Conservation (phyloP, 208 protist species). For the Histomonas meleagridis region DNA sequence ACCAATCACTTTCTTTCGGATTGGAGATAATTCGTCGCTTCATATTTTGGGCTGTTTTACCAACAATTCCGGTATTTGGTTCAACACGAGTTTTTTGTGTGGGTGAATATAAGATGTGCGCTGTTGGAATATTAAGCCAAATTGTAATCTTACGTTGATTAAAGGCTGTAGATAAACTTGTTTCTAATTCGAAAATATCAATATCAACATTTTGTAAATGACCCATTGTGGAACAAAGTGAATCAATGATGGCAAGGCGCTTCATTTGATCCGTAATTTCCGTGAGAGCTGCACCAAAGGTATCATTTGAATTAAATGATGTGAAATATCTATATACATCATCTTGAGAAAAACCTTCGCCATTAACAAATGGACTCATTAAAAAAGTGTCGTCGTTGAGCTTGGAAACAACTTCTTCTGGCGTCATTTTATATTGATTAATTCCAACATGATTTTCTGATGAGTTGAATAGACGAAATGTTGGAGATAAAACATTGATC, state of each 20-base stretch:
- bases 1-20: conserved; percentile 19
- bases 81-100: background rate
- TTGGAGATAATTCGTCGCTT: conserved; percentile 1
- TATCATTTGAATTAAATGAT: background rate
- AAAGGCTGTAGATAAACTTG: background rate
- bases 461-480: background rate
- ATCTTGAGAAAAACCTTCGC: background rate
- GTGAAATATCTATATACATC: conserved; percentile 22
- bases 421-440: background rate
- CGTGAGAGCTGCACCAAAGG: background rate
- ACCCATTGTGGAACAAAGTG: conserved; percentile 20
- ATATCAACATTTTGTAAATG: conserved; percentile 15
- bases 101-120: background rate
- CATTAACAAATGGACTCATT: background rate
- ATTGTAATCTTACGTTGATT: background rate
- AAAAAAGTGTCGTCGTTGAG: background rate
- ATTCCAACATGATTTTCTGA: background rate
- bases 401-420: background rate
- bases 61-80: background rate
- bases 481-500: background rate
- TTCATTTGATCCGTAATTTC: conserved; percentile 15
- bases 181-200: background rate
- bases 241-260: background rate
- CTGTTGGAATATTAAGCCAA: conserved; percentile 9
- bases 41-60: background rate